A percentile compares a stretch with the other conserved stretches of the same genome.
phyloP scores from a whole-genome alignment of 768 basidiomycete species.

The Suillus occidentalis region DNA sequence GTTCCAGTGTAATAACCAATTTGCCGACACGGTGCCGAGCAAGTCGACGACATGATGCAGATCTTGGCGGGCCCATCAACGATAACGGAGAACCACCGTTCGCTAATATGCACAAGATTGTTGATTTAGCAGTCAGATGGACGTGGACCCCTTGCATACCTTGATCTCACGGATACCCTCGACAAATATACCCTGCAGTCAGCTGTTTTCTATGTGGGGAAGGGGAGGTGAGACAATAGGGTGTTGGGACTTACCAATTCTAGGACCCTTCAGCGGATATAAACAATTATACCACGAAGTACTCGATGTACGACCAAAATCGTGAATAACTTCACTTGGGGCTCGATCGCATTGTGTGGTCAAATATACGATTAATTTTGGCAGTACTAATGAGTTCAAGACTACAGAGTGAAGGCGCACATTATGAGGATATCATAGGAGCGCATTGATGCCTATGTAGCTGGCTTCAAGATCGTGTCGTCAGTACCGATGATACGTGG shows the following conservation, averaged over 20 bases:
- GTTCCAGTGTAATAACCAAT: not conserved
- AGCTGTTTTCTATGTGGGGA: not conserved
- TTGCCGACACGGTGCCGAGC: not conserved
- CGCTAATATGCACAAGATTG: not conserved
- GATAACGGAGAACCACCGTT: not conserved
- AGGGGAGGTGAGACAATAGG: not conserved
- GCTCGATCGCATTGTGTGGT: not conserved
- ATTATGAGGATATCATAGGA: not conserved
- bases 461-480: not conserved
- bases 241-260: not conserved
- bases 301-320: not conserved
- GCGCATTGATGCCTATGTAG: not conserved
- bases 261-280: not conserved
- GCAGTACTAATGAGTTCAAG: not conserved
- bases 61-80: not conserved
- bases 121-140: not conserved
- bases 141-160: not conserved
- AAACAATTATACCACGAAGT: not conserved
- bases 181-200: not conserved
- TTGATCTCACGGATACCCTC: not conserved
- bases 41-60: not conserved
- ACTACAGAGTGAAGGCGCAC: not conserved
- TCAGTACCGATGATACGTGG: not conserved
- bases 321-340: not conserved
- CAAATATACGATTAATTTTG: not conserved